Base-by-base conservation (phyloP, 2,329 filamentous ascomycete species). In the Phaeosphaeria sp. region DNA sequence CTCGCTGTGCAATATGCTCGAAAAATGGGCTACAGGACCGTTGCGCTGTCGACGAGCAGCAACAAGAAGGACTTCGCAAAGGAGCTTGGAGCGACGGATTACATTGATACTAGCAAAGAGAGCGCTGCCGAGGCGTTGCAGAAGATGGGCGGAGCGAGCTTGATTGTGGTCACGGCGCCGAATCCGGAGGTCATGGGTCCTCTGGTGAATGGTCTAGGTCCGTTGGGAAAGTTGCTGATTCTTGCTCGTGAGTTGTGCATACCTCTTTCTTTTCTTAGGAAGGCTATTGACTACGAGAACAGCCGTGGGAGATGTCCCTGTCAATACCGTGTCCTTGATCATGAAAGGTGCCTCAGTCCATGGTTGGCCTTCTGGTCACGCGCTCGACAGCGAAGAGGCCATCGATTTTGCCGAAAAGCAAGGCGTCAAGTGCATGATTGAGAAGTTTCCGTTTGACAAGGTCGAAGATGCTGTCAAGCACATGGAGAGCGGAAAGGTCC, bases 151-250 rank as follows among this genome's bases (percentile, higher is more conserved):
- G 88, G 88, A 23, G 89, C 88, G 0, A 79, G 81, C 2, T 74
- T 89, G 51, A 84, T 90, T 55, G 81, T 90, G 4, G 79, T 85
- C 41, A 90, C 88, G 2, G 87, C 87, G 3, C 88, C 88, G 6
- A 87, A 85, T 67, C 80, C 85, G 0, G 77, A 84, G 53, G 77
- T 84, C 30, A 83, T 90, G 50, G 68, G 78, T 1, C 79, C 81
- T 3, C 69, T 90, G 25, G 74, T 87, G 1, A 78, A 72, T 1
- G 89, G 84, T 1, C 78, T 89, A 7, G 83, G 78, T 4, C 67
- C 82, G 0, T 73, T 78, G 7, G 88, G 89, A 11, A 89, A 85
- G 71, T 66, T 90, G 7, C 70, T 90, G 17, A 77, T 87, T n/a
- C 79, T 90, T 27, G 82, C 87, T 0, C 81, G 72, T 75, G 65